Base-by-base conservation (phyloP, 139 green algal species). In the Coccomyxa sp. region DNA sequence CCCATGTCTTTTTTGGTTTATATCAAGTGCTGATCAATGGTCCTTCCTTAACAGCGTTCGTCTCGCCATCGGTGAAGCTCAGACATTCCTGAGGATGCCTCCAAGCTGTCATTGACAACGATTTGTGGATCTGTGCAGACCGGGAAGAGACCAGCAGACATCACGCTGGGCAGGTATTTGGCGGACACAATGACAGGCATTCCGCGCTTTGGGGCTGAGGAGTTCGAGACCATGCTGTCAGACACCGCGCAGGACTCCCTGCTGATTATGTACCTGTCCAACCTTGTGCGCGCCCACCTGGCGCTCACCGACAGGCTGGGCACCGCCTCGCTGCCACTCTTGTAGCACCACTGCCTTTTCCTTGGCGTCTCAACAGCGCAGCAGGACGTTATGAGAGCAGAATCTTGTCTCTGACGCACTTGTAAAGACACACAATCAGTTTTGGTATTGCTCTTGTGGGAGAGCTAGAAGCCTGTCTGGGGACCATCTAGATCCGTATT, bases 241-340 rank as follows among this genome's bases (percentile, higher is more conserved):
- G 94, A 98, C 87, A 94, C 86, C 79, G 84, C 95, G 10, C 84
- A 97, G 88, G 95, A 98, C 81, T 85, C 94, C 13, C 79, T 98
- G 79, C 87, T 97, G 66, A 86, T 97, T 10, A 89, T 92, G 67
- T 99, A 98, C 90, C 90, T 98, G 78, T 86, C 93, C 30, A 95
- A 96, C 86, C 91, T 98, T 59, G 90, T 96, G 58, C 89, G 90
- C 25, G 88, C 95, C 13, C 95, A 98, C 81, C 86, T 98, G 30
- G 91, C 96, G 4, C 89, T 99, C 59, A 91, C 95, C 32, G 96
- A 99, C 83, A 94, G 91, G 83, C 88, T 99, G 16, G 94, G 93
- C 63, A 97, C 95, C 1, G 88, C 90, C 67, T 86, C 93, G 58
- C 86, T 98, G 88, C 95, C 95, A 13, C 88, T 98, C 67, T 60